Base-by-base conservation (phyloP, 1,284 basidiomycete species). In the Peniophora sp. region DNA sequence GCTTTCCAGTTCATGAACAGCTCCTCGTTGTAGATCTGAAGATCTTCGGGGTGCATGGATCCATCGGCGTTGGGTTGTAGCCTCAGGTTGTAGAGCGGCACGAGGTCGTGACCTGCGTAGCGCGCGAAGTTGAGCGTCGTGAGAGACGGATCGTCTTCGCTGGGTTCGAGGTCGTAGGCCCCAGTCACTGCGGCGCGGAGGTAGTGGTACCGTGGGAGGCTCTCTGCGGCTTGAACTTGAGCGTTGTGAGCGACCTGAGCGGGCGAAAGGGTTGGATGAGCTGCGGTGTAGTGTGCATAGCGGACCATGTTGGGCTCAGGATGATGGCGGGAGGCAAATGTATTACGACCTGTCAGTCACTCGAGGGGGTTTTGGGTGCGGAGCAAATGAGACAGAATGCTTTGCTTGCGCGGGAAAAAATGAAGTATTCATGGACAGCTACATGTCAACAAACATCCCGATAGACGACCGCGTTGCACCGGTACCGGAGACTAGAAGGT, bases 391-490 rank as follows among this genome's bases (percentile, higher is more conserved):
- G 27, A 32, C 27, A 32, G n/a, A n/a, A n/a, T n/a, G n/a, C n/a
- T n/a, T n/a, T n/a, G n/a, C n/a, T n/a, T n/a, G n/a, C n/a, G n/a
- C n/a, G n/a, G n/a, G n/a, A n/a, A n/a, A n/a, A n/a, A n/a, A n/a
- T n/a, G n/a, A n/a, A n/a, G n/a, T n/a, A n/a, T n/a, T n/a, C n/a
- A n/a, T 32, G 27, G 12, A 32, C 12, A 12, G 6, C 5, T 43
- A 52, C 48, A 48, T 45, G n/a, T 51, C 36, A 49, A 58, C 55
- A 56, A 67, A 68, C 23, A 68, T 63, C 50, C 61, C 59, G 48
- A 69, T 67, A 6, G 68, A 69, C 14, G 60, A 49, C 35, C 65
- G 59, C 2, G 62, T 63, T 9, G 60, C 58, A 1, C 68, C 68
- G 32, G 54, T 57, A 11, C 61, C 54, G 17, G 58, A 51, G 0